Evolutionary conservation across 2,329 filamentous ascomycete genomes (phyloP).

Genomic region (Botrytis tulipae): DNA sequence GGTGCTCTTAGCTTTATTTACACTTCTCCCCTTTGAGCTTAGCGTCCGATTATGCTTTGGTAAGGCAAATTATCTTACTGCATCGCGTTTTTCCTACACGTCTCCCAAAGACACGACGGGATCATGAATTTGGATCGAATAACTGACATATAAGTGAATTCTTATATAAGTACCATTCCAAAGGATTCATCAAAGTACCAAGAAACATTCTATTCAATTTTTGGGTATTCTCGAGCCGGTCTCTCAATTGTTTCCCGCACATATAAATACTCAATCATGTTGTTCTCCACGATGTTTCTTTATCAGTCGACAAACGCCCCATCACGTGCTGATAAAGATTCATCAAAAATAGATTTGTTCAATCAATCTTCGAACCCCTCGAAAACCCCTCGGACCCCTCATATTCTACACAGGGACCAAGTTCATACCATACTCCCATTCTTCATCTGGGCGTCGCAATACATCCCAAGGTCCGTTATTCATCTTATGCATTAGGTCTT

Average conservation of each 20-base stretch:
- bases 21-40: background rate
- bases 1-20: slow-evolving; percentile 14
- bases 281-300: background rate
- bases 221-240: background rate
- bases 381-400: background rate
- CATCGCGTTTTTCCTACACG: slow-evolving; percentile 11
- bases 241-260: background rate
- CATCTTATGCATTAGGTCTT: background rate
- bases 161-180: background rate
- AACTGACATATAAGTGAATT: background rate
- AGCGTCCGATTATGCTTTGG: background rate
- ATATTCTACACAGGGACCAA: background rate
- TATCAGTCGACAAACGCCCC: background rate
- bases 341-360: background rate
- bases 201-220: background rate
- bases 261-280: background rate
- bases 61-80: background rate
- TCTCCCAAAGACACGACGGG: slow-evolving; percentile 9
- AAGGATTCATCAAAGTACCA: fast-evolving
- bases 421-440: background rate
- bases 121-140: background rate
- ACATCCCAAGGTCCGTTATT: background rate
- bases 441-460: background rate
- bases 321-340: slow-evolving; percentile 19
- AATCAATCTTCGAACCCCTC: background rate